Evolutionary conservation across 2,329 filamentous ascomycete genomes (phyloP), one percentile per base, ranked within the genome.

Genomic region (Aciculosporium take): DNA sequence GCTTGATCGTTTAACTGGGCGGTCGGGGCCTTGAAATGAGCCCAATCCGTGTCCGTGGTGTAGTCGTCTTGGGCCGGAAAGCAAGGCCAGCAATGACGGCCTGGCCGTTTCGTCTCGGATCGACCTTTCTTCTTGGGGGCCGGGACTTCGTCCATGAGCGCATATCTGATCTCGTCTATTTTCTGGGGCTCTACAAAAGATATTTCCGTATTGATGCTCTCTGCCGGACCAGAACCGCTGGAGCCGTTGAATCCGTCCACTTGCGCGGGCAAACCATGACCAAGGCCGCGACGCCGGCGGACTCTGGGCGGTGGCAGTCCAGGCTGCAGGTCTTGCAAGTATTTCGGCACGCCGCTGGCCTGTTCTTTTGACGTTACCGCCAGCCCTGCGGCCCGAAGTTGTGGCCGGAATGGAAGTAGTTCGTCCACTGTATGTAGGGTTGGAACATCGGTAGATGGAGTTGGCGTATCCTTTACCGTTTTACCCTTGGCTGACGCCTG

Each of bases 311-410:
- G 23, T 20, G 32, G 24, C 15, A 33, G 17, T 12, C 37, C 37
- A 37, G 36, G 37, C 15, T 43, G 43, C 27, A 40, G 29, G 12
- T 40, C 32, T 31, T 45, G 33, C 23, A 45, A 48, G 39, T 53
- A 45, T 29, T 39, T 29, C 43, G 52, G 33, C 33, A 51, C 39
- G 31, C 49, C 17, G 44, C 59, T 53, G 64, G 66, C 48, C 66
- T 72, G 45, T 47, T 60, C 46, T 35, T 56, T 56, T 28, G 73
- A 74, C 9, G 74, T 76, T 1, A 77, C 67, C 2, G 72, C 71
- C 38, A 78, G 60, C 1, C 72, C 71, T 41, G 69, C 72, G 43
- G 64, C 63, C 42, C 58, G 59, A 46, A 78, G 75, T 45, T 77
- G 65, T 4, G 65, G 58, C 36, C 63, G 66, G 49, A 69, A 77